Base-by-base conservation (phyloP, 2,329 filamentous ascomycete genomes). In the Byssothecium circinans region DNA sequence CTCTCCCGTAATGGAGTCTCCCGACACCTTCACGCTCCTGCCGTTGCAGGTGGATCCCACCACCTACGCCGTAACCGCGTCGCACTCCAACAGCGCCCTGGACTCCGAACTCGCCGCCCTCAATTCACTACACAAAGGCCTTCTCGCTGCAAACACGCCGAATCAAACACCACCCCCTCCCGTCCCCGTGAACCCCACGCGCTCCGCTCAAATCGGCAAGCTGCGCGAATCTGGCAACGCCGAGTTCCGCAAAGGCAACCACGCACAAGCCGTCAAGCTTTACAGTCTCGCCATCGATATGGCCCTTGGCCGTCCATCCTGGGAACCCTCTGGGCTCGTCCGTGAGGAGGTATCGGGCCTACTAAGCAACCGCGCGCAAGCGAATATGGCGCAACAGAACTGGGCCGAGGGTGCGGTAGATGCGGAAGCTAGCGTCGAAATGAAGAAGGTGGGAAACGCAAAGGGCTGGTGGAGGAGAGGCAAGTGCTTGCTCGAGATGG, bases 401-500 rank as follows among this genome's bases (percentile, higher is more conserved):
- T 97, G 92, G 91, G 81, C 88, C 0, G 90, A 94, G 74, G 94
- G 84, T 4, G 82, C 87, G n/a, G 80, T 90, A 5, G 94, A 99
- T 73, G 91, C 91, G 3, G 87, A 95, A 75, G 82, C 85, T 23
- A 94, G 89, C 68, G 87, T 96, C 35, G 91, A 96, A 78, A 85
- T 89, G 53, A 91, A 92, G 79, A 82, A 85, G 57, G 81, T 86
- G 34, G 91, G 87, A 32, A 97, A 99, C 71, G 85, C 89, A 1
- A 97, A 97, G 82, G 91, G 86, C 0, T 97, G 92, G 90, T 96
- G 90, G 86, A 80, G 94, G 52, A 79, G 89, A 52, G 94, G 89
- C 8, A 85, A 84, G 75, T 95, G 90, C 67, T 73, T 97, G 66
- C 74, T 87, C 57, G 94, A 99, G 82, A 97, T 97, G 94, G 87